Evolutionary conservation across 805 yeast species (phyloP), one percentile per base, ranked within the genome.

Genomic region (Suhomyces sp.): DNA sequence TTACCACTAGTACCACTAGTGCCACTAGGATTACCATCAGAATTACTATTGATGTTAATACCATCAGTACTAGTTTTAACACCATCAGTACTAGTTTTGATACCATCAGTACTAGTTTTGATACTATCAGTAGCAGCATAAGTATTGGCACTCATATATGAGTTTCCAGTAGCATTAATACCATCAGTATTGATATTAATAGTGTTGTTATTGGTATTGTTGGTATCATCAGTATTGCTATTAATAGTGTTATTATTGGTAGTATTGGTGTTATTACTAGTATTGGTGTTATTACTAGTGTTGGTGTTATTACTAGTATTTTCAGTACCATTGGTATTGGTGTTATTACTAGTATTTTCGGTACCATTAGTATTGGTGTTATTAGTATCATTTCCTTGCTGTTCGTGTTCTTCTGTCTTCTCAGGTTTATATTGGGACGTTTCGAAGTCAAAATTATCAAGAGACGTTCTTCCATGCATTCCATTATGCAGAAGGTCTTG

Each of bases 391-490:
- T 6, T 27, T 12, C n/a, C 4, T 27, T 31, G 17, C 4, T 7
- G 6, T 4, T n/a, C 17, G 3, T n/a, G 6, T n/a, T 31, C 17
- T 7, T 6, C 15, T 13, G 7, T 1, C 17, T n/a, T 31, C 15
- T 29, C 13, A 4, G 29, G 31, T 8, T 45, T 25, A 22, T 21
- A 24, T 22, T 10, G 48, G 52, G 57, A 15, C 6, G 67, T 46
- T 29, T 47, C 46, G 15, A 41, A 41, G 29, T 47, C 44, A 39
- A 47, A 47, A 24, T 25, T 19, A 21, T 40, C 35, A 19, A 44
- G 9, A 5, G 44, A 15, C 39, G 53, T 15, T 37, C 13, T 21
- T 48, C 25, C 25, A 17, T n/a, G 43, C 37, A 35, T 12, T 49
- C 52, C 44, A 20, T 13, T 29, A 10, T 48, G 43, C n/a, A 37